Evolutionary conservation across 257 asterid genomes (phyloP).

Genomic region (Cordia subcordata): DNA sequence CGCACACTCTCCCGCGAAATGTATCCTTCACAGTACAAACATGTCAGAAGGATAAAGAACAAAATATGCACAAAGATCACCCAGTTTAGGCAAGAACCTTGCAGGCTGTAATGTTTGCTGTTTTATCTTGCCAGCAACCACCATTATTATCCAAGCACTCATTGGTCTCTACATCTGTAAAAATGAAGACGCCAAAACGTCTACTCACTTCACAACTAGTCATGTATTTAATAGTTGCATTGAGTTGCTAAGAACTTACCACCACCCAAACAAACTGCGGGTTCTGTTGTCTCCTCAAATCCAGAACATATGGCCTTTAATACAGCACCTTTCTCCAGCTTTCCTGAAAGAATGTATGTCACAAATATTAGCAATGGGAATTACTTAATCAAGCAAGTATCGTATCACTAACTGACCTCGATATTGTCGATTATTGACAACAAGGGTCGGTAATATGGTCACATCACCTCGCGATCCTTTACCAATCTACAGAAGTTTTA

Average conservation of each 20-base stretch:
- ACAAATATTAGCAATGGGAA: constrained; percentile 2
- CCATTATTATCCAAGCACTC: constrained; percentile 77
- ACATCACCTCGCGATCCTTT: constrained; percentile 93
- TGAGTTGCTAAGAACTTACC: constrained; percentile 34
- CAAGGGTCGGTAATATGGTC: constrained; percentile 90
- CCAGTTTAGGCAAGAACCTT: constrained; percentile 35
- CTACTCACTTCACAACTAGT: background rate
- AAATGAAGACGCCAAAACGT: constrained; percentile 13
- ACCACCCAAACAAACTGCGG: constrained; percentile 85
- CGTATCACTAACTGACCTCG: constrained; percentile 57
- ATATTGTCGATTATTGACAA: constrained; percentile 81
- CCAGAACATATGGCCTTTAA: constrained; percentile 74
- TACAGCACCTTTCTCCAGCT: constrained; percentile 77
- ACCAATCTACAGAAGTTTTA: constrained; percentile 53
- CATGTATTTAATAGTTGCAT: constrained; percentile 1
- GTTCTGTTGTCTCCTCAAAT: constrained; percentile 96
- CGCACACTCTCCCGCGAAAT: constrained; percentile 77
- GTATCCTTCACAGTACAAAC: constrained; percentile 47
- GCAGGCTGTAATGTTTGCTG: constrained; percentile 68
- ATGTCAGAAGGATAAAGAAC: constrained; percentile 2
- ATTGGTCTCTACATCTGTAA: constrained; percentile 67
- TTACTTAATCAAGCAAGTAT: background rate
- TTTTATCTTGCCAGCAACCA: constrained; percentile 74
- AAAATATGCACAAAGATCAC: background rate
- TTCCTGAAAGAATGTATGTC: constrained; percentile 41